A percentile compares a stretch with the other conserved stretches of the same genome.
Conservation (phyloP, 2,329 filamentous ascomycete genomes). For the Colletotrichum sp. region DNA sequence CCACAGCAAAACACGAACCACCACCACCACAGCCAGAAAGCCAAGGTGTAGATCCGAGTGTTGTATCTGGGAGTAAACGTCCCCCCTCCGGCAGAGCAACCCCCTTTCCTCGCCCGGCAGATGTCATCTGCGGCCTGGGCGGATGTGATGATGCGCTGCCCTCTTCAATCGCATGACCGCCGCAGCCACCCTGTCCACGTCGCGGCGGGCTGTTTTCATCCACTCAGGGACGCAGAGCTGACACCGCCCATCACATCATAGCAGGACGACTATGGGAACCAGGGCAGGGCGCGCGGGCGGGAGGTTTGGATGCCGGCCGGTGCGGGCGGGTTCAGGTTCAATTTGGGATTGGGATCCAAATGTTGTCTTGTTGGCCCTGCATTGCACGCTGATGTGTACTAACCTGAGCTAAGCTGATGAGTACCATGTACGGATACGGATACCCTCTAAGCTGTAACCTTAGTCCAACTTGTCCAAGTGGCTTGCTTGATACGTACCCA, state of each 20-base stretch:
- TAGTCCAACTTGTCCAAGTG: not conserved
- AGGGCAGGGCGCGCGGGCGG: not conserved
- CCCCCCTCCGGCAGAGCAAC: not conserved
- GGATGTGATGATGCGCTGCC: not conserved
- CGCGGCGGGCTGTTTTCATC: constrained; percentile 13
- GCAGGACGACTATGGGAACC: not conserved
- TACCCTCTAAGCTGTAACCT: not conserved
- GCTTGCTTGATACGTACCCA: not conserved
- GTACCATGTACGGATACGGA: not conserved
- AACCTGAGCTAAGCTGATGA: too few relatives aligned
- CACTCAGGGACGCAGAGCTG: constrained; percentile 5
- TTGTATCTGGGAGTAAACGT: not conserved
- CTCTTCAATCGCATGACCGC: constrained; percentile 7
- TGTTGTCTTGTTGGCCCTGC: not conserved
- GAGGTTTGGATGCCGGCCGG: not conserved
- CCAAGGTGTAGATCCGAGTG: not conserved
- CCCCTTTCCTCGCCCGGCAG: constrained; percentile 2
- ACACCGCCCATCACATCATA: constrained; percentile 14
- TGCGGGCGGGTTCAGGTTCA: not conserved
- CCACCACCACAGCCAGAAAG: not conserved
- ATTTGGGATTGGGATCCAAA: not conserved
- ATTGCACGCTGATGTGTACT: not conserved
- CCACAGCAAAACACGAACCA: not conserved
- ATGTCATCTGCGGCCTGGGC: constrained; percentile 10
- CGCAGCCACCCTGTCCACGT: constrained; percentile 17